Percentiles rank a stretch among this genome's conserved stretches.
Conservation (phyloP, 2,329 filamentous ascomycete species). For the Zasmidium citrigriseum region DNA sequence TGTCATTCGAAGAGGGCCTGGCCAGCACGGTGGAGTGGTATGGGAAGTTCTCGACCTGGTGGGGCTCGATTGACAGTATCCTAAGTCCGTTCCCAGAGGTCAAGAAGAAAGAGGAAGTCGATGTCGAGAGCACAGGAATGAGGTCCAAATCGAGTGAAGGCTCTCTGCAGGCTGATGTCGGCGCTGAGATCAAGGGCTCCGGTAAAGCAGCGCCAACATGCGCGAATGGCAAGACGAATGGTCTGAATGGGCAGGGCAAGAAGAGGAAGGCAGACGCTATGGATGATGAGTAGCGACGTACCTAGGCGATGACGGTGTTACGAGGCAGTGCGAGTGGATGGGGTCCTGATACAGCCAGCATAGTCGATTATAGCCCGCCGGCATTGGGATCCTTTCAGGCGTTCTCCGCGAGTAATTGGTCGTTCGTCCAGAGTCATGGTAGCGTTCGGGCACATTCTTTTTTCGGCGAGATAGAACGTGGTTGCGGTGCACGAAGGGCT, state of each 20-base stretch:
- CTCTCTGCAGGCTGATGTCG: conserved; percentile 13
- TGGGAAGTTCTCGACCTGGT: conserved; percentile 66
- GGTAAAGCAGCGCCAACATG: neutral
- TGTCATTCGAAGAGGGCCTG: conserved; percentile 64
- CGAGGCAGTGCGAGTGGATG: neutral
- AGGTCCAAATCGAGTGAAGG: neutral
- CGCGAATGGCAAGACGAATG: conserved; percentile 6
- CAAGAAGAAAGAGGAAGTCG: conserved; percentile 6
- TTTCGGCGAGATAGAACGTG: no score
- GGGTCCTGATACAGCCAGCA: neutral
- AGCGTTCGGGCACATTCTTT: neutral
- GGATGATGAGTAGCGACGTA: conserved; percentile 17
- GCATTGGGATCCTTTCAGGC: neutral
- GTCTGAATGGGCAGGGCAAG: conserved; percentile 15
- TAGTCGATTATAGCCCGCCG: neutral
- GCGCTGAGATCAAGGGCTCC: conserved; percentile 12
- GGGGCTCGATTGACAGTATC: conserved; percentile 70
- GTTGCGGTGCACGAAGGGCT: no score
- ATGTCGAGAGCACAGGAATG: neutral
- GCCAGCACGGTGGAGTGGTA: conserved; percentile 71
- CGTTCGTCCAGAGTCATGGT: neutral
- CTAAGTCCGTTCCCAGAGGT: conserved; percentile 62
- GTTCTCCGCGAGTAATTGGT: neutral
- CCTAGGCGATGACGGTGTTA: neutral
- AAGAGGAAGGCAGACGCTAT: conserved; percentile 28